Evolutionary conservation across 345 rosid species (phyloP), one percentile per base, ranked within the genome.

Genomic region (Corymbia maculata): DNA sequence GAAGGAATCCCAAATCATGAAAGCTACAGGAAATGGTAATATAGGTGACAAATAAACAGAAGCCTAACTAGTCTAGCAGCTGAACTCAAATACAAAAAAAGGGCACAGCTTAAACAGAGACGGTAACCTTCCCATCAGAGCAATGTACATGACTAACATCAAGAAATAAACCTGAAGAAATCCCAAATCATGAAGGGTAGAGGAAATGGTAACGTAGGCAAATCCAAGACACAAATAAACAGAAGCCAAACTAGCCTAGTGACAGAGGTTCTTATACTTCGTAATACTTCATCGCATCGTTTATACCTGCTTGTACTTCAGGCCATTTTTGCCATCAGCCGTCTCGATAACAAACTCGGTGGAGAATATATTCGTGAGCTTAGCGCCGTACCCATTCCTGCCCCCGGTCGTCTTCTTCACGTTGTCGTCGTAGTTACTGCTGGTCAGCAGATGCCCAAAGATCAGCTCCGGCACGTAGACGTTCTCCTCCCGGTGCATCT

Each of bases 371-470:
- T 98, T 98, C 0, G 99, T 92, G 13, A 98, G 98, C 95, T 98
- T 97, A 6, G 99, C 99, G 14, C 99, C 99, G 42, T 95, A 97
- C 3, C 99, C 99, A 21, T 98, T 98, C 87, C 99, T 93, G 11
- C 99, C 99, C 26, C 99, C 99, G 9, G 99, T 98, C 3, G 99
- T 98, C 94, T 98, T 98, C 95, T 95, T 98, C 86, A 55, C 92
- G 7, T 92, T 90, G 86, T 98, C 99, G 49, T 98, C 95, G 24
- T 97, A 97, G 86, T 98, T 97, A 82, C 99, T 97, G 70, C 99
- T 97, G 0, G 99, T 98, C 89, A 98, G 90, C 91, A 98, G 89
- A 88, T 98, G 99, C 14, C 99, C 99, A 47, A 98, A 98, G 6
- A 97, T 98, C 95, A 97, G 88, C 92, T 98, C 99, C 7, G 99